These are phyloP conservation scores for Saccharomycopsis synnaedendra DNA, from an alignment of 805 yeast species.

Conservation along the genomic window DNA sequence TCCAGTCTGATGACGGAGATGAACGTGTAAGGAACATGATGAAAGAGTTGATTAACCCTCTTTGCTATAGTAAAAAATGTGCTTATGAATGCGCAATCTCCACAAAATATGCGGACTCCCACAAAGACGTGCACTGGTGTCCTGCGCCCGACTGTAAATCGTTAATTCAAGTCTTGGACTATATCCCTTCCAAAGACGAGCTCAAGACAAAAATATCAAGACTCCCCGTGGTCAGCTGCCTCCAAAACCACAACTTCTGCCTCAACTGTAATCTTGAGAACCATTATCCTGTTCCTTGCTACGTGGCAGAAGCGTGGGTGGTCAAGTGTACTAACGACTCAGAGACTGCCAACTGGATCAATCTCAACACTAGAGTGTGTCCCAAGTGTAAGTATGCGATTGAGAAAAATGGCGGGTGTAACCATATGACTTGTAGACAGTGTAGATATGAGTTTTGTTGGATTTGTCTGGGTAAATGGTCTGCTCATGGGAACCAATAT, in stretches of 20 bases:
- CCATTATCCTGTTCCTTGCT: slow-evolving; percentile 82
- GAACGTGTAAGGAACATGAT: not conserved
- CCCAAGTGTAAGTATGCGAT: slow-evolving; percentile 72
- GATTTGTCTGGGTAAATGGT: slow-evolving; percentile 81
- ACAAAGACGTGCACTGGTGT: slow-evolving; percentile 55
- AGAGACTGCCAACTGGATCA: slow-evolving; percentile 81
- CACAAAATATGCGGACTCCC: slow-evolving; percentile 40
- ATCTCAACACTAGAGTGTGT: slow-evolving; percentile 74
- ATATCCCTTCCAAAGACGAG: slow-evolving; percentile 21
- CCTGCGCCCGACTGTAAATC: slow-evolving; percentile 73
- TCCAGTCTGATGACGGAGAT: not conserved
- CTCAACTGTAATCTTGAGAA: slow-evolving; percentile 62
- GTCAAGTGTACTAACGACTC: slow-evolving; percentile 76
- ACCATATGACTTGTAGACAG: slow-evolving; percentile 83
- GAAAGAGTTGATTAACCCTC: slow-evolving; percentile 1
- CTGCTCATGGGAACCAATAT: slow-evolving; percentile 46
- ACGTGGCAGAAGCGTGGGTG: slow-evolving; percentile 58
- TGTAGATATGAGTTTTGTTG: slow-evolving; percentile 84
- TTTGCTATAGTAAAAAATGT: slow-evolving; percentile 13
- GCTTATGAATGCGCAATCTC: slow-evolving; percentile 17
- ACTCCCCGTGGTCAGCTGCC: slow-evolving; percentile 67
- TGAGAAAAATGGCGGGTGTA: slow-evolving; percentile 94
- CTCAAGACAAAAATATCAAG: slow-evolving; percentile 11
- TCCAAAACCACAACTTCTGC: slow-evolving; percentile 62
- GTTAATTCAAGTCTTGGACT: slow-evolving; percentile 35